Base-by-base conservation (phyloP, 768 basidiomycete genomes). In the Roridomyces roridus region DNA sequence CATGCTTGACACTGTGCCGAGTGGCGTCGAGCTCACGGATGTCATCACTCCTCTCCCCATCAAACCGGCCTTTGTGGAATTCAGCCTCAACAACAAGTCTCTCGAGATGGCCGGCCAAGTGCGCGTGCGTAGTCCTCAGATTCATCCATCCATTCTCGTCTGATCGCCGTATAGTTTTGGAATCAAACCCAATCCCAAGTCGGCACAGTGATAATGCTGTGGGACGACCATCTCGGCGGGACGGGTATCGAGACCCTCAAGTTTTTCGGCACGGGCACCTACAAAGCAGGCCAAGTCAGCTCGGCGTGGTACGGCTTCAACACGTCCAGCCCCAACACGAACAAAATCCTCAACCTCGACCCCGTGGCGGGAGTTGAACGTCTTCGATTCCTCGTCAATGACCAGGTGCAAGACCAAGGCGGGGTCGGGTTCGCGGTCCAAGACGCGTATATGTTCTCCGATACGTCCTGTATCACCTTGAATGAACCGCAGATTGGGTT, bases 1-100 rank as follows among this genome's bases (percentile, higher is more conserved):
- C 23, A 57, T 57, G 42, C 4, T 57, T 2, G 41, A 57, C 42
- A 57, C 56, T 4, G 56, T 57, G 9, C 56, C 56, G 3, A 45
- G 12, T 4, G 31, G 21, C 12, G 56, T 57, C 6, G 40, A 57
- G 20, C 43, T 57, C 35, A 41, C 48, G 8, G 56, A 57, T 14
- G 36, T 57, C 4, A 45, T 57, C 56, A 46, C 10, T 2, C 56
- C 56, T 8, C 21, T 55, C 2, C 54, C 46, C 21, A 39, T 55
- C 24, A 55, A 55, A n/a, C 54, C 54, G 2, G n/a, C 8, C 23
- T 10, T 17, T 4, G 18, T 43, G 8, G 20, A 31, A 12, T 23
- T 52, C 23, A 23, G 25, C 6, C 10, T 52, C n/a, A 23, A 43
- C 31, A 24, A 25, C 29, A n/a, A 31, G 5, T 24, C 18, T 17